phyloP scores from a whole-genome alignment of 495 filamentous ascomycete genomes.

The Xylaria venustula region DNA sequence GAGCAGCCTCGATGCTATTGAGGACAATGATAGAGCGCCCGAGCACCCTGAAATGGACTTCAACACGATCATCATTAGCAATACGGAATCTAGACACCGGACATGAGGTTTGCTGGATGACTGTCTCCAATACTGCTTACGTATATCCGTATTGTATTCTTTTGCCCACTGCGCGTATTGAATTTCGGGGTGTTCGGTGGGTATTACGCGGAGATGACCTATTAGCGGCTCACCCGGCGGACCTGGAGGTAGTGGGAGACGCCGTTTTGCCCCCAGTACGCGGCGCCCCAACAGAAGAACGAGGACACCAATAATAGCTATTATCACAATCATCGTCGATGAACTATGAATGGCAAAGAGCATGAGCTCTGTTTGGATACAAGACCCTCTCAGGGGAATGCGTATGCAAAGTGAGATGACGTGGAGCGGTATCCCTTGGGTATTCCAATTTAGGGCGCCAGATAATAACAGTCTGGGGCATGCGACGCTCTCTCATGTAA shows the following conservation, averaged over 20 bases:
- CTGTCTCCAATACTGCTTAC: conserved; percentile 5
- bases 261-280: conserved; percentile 19
- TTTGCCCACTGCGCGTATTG: conserved; percentile 41
- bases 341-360: too few species aligned
- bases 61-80: conserved; percentile 21
- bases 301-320: neutral
- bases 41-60: conserved; percentile 39
- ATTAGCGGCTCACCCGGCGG: conserved; percentile 40
- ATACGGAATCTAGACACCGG: neutral
- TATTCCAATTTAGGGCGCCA: too few species aligned
- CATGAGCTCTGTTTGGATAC: too few species aligned
- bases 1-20: conserved; percentile 38
- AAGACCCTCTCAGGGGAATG: too few species aligned
- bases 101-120: conserved; percentile 16
- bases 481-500: too few species aligned
- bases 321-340: neutral
- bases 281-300: conserved; percentile 6
- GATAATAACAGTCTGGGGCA: too few species aligned
- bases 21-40: conserved; percentile 44
- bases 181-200: conserved; percentile 38
- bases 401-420: too few species aligned
- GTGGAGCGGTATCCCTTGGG: too few species aligned
- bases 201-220: conserved; percentile 41
- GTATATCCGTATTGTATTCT: conserved; percentile 17
- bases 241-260: conserved; percentile 36